Evolutionary conservation across 495 filamentous ascomycete genomes (phyloP).

Genomic region (Lophiotrema nucula): DNA sequence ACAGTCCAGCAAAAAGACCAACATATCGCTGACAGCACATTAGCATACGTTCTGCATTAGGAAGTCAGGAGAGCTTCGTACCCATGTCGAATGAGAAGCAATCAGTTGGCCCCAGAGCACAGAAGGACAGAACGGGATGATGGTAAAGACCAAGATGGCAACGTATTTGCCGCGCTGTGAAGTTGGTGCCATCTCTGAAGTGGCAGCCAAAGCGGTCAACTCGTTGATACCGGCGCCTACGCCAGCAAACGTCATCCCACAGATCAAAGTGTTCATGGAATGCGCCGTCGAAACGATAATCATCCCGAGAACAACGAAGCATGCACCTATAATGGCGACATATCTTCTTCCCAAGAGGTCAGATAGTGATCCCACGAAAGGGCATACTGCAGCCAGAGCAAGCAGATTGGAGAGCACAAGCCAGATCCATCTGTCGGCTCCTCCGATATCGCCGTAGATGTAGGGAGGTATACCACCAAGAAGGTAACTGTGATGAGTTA

Average conservation of each 20-base stretch:
- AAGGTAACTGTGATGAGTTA: slow-evolving; percentile 33
- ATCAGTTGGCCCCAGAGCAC: slow-evolving; percentile 72
- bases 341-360: slow-evolving; percentile 68
- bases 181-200: slow-evolving; percentile 68
- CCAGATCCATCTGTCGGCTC: slow-evolving; percentile 69
- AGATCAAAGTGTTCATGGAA: slow-evolving; percentile 53
- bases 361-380: slow-evolving; percentile 70
- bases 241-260: slow-evolving; percentile 65
- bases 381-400: slow-evolving; percentile 64
- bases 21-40: slow-evolving; percentile 50
- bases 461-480: slow-evolving; percentile 58
- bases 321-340: slow-evolving; percentile 61
- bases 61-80: not conserved
- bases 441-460: slow-evolving; percentile 66
- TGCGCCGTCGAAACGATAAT: slow-evolving; percentile 62
- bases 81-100: slow-evolving; percentile 56
- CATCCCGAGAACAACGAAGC: slow-evolving; percentile 62
- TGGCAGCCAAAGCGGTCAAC: slow-evolving; percentile 65
- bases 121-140: slow-evolving; percentile 66
- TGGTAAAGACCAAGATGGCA: slow-evolving; percentile 64
- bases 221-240: slow-evolving; percentile 65
- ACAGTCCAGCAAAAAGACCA: slow-evolving; percentile 58
- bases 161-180: slow-evolving; percentile 68
- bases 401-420: slow-evolving; percentile 69
- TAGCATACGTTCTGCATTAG: not conserved